phyloP scores from a whole-genome alignment of 495 filamentous ascomycete genomes.

The Aspergillus wentii region DNA sequence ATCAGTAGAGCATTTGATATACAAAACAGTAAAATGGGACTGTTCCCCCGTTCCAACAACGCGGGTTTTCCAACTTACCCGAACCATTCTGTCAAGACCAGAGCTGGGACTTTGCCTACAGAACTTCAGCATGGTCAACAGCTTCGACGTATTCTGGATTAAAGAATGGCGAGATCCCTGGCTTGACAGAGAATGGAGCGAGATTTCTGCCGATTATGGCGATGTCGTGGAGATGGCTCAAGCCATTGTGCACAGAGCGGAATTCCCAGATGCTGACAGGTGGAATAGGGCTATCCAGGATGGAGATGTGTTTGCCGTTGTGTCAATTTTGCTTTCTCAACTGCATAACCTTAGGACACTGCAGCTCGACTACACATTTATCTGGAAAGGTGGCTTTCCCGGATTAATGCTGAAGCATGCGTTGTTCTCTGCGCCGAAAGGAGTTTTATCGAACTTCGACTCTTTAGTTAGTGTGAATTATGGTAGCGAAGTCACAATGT shows the following conservation, averaged over 20 bases:
- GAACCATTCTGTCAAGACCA: too few relatives aligned
- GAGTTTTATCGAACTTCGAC: too few relatives aligned
- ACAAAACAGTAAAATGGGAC: too few relatives aligned
- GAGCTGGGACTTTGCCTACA: too few relatives aligned
- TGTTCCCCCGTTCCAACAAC: too few relatives aligned
- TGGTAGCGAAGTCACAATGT: too few relatives aligned
- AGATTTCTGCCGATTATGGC: not conserved
- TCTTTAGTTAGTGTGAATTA: too few relatives aligned
- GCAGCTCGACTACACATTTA: slow-evolving; percentile 9
- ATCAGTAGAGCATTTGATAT: too few relatives aligned
- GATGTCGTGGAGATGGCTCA: slow-evolving; percentile 7
- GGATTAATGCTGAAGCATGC: slow-evolving; percentile 13
- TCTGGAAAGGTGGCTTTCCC: slow-evolving; percentile 12
- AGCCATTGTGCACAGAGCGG: slow-evolving; percentile 2
- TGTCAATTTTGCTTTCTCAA: slow-evolving; percentile 9
- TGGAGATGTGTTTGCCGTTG: slow-evolving; percentile 10
- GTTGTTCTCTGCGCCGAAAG: too few relatives aligned
- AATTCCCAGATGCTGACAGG: slow-evolving; percentile 4
- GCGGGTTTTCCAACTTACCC: too few relatives aligned
- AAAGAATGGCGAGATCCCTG: not conserved
- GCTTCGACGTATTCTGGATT: too few relatives aligned
- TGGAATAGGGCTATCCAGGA: slow-evolving; percentile 7
- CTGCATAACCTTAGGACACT: slow-evolving; percentile 6
- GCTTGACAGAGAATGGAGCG: not conserved
- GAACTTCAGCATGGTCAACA: too few relatives aligned